Base-by-base conservation (phyloP, 1,284 basidiomycete genomes). In the Xanthoconium separans region DNA sequence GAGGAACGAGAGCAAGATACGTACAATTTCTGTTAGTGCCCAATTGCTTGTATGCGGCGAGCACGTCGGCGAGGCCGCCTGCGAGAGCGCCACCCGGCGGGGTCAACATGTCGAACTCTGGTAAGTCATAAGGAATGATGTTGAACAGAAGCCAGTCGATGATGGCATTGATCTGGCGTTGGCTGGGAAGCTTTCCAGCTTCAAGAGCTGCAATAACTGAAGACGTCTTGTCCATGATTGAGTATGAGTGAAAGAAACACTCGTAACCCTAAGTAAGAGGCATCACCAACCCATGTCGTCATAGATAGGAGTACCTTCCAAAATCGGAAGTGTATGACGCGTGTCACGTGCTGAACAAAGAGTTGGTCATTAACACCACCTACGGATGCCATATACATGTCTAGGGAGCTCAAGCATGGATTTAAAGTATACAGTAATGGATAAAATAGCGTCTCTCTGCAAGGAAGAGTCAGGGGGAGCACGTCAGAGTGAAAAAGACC, bases 101-200 rank as follows among this genome's bases (percentile, higher is more conserved):
- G 59, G 78, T 83, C 44, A 88, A 77, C 48, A 75, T 72, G 3
- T 70, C 70, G 2, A 67, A 66, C 29, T 73, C 70, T 0, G 70
- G 46, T 4, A 65, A 61, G 2, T 80, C 71, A 30, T 75, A 65
- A 46, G 76, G 73, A 49, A 87, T 66, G 18, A 77, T 72, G 36
- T 77, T 72, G 22, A 74, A 61, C 37, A 80, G 76, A 44, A 81
- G 58, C 71, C 75, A 80, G 62, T 83, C 78, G 58, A 85, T 74
- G 60, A 77, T 75, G 1, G 65, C 59, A 56, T 75, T 75, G 37
- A 79, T 62, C 63, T 87, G 85, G 34, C 76, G 65, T 22, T 84
- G 82, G 2, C 75, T 77, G 15, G 85, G 85, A 12, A 86, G 71
- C 61, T 88, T 88, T 22, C 83, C 83, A 37, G 84, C 84, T 57